Evolutionary conservation across 495 filamentous ascomycete genomes (phyloP).

Genomic region (Annulohypoxylon moriforme): DNA sequence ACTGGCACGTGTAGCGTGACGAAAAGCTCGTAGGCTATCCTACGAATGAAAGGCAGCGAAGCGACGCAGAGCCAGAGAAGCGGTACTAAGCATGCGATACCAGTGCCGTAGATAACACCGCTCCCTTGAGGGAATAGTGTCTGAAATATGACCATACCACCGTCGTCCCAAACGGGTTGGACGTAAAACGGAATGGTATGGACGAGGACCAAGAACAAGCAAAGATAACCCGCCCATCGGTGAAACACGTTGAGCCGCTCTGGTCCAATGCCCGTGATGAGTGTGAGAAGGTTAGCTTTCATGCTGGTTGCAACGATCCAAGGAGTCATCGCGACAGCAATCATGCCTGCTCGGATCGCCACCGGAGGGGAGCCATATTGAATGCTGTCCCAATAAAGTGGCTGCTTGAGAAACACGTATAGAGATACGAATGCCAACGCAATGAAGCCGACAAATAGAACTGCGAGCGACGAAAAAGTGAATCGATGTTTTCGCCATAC

Average conservation of each 20-base stretch:
- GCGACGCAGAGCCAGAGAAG: conserved; percentile 83
- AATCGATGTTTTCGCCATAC: conserved; percentile 71
- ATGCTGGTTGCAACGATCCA: conserved; percentile 92
- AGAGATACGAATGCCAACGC: conserved; percentile 77
- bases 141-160: conserved; percentile 72
- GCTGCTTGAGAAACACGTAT: conserved; percentile 87
- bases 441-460: conserved; percentile 71
- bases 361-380: conserved; percentile 87
- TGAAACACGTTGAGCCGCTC: conserved; percentile 94
- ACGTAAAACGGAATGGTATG: conserved; percentile 92
- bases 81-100: conserved; percentile 86
- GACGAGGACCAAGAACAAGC: conserved; percentile 81
- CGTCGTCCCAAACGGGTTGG: conserved; percentile 84
- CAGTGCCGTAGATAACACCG: conserved; percentile 86
- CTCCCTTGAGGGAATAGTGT: conserved; percentile 68
- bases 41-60: conserved; percentile 76
- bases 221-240: conserved; percentile 91
- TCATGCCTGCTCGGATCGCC: conserved; percentile 91
- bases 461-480: conserved; percentile 79
- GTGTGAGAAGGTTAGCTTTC: conserved; percentile 87
- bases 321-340: conserved; percentile 91
- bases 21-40: conserved; percentile 82
- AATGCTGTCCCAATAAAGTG: conserved; percentile 85
- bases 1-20: conserved; percentile 83
- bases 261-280: conserved; percentile 90